Conservation (phyloP, 2,329 filamentous ascomycete genomes). For the Camptophora hylomeconis region DNA sequence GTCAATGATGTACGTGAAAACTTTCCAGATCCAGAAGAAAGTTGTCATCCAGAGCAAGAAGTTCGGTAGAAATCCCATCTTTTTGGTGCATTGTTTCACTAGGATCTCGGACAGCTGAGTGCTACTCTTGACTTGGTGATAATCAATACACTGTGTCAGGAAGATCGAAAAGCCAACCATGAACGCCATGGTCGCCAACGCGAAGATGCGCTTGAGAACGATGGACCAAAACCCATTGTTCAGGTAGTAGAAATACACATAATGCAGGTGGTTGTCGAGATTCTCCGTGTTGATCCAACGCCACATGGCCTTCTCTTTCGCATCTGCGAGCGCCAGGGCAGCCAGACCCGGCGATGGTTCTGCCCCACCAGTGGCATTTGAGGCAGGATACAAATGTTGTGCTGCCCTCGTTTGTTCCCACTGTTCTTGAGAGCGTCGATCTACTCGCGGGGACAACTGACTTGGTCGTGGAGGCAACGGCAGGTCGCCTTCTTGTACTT, state of each 20-base stretch:
- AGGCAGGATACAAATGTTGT: no score
- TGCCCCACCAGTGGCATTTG: constrained; percentile 14
- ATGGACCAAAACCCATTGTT: constrained; percentile 80
- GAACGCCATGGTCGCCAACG: constrained; percentile 70
- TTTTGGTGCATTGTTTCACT: constrained; percentile 60
- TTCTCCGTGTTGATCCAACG: constrained; percentile 87
- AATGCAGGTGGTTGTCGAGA: constrained; percentile 72
- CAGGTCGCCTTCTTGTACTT: no score
- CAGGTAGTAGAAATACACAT: constrained; percentile 76
- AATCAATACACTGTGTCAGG: constrained; percentile 75
- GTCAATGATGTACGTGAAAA: constrained; percentile 61
- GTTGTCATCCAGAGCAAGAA: constrained; percentile 71
- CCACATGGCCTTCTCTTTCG: constrained; percentile 74
- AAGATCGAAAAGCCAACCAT: constrained; percentile 73
- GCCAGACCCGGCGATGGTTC: no score
- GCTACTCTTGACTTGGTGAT: constrained; percentile 54
- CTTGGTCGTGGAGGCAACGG: constrained; percentile 6
- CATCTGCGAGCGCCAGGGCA: constrained; percentile 35
- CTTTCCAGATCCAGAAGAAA: constrained; percentile 73
- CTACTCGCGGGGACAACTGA: constrained; percentile 7
- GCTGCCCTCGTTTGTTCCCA: constrained; percentile 16
- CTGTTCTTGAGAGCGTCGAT: constrained; percentile 15
- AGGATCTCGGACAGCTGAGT: constrained; percentile 43
- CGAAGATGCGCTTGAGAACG: constrained; percentile 55
- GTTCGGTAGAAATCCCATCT: constrained; percentile 65